Evolutionary conservation across 371 early-diverging fungal genomes (phyloP).

Genomic region (Apophysomyces elegans): DNA sequence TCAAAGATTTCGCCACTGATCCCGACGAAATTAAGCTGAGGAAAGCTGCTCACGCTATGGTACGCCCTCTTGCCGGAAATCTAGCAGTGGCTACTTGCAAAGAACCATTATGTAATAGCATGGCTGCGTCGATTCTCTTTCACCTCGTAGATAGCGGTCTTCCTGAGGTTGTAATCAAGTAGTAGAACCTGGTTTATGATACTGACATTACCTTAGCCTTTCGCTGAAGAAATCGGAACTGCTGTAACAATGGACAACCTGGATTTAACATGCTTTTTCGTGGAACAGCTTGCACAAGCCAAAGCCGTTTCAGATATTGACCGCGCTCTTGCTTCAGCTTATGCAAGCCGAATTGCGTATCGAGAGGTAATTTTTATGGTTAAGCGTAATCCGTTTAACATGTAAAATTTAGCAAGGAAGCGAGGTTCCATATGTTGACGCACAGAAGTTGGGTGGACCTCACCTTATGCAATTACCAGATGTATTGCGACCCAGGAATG

Average conservation of each 20-base stretch:
- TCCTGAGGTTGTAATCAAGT: conserved; percentile 59
- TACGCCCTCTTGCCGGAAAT: conserved; percentile 75
- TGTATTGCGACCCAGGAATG: conserved; percentile 71
- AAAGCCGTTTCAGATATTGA: conserved; percentile 88
- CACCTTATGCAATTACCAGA: conserved; percentile 90
- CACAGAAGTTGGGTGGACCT: conserved; percentile 69
- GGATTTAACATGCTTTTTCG: conserved; percentile 86
- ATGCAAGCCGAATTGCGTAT: conserved; percentile 74
- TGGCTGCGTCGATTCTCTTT: conserved; percentile 75
- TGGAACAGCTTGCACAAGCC: conserved; percentile 91
- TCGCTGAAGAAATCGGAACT: conserved; percentile 83
- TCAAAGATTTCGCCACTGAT: conserved; percentile 95
- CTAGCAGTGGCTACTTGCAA: conserved; percentile 93
- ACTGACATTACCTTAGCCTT: conserved; percentile 29
- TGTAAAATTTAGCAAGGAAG: conserved; percentile 46
- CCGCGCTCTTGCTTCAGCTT: conserved; percentile 71
- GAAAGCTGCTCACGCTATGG: conserved; percentile 94
- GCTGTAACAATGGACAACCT: conserved; percentile 87
- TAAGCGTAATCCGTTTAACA: no score
- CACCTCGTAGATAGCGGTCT: conserved; percentile 80
- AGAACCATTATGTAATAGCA: conserved; percentile 85
- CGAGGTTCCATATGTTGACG: conserved; percentile 86
- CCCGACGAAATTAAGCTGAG: conserved; percentile 88
- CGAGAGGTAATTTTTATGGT: conserved; percentile 56
- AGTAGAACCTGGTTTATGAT: neutral